Evolutionary conservation across 495 filamentous ascomycete species (phyloP).

Genomic region (Rusavskia elegans): DNA sequence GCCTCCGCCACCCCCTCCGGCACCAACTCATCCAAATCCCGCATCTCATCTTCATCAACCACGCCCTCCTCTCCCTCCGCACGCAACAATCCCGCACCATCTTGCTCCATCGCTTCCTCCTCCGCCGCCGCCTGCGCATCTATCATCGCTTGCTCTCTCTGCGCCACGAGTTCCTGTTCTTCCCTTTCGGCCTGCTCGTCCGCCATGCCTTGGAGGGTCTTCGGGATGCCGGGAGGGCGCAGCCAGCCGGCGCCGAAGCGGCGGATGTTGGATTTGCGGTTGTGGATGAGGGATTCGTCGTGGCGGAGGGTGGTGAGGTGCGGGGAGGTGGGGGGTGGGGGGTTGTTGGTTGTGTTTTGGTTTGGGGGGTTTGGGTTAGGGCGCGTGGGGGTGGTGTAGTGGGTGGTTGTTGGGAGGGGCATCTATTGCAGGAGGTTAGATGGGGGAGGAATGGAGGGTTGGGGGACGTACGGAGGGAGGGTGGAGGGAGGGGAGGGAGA

Average conservation of each 20-base stretch:
- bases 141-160: conserved; percentile 50
- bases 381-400: conserved; percentile 52
- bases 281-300: conserved; percentile 52
- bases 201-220: conserved; percentile 59
- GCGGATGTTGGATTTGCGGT: conserved; percentile 54
- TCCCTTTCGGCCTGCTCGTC: conserved; percentile 68
- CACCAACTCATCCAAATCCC: neutral
- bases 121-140: conserved; percentile 43
- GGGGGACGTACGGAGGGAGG: conserved; percentile 50
- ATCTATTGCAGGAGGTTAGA: neutral
- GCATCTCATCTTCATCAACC: neutral
- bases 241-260: conserved; percentile 69
- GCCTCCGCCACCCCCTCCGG: neutral
- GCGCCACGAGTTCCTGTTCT: conserved; percentile 56
- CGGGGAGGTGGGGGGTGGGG: conserved; percentile 14
- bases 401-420: conserved; percentile 18
- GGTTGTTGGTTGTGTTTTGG: conserved; percentile 10
- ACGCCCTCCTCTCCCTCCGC: conserved; percentile 2
- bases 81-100: neutral
- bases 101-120: conserved; percentile 18
- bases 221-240: conserved; percentile 55
- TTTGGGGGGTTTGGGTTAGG: neutral
- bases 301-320: conserved; percentile 42
- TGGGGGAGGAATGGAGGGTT: neutral
- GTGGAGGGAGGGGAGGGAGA: conserved; percentile 55